Evolutionary conservation across 2,329 filamentous ascomycete species (phyloP).

Genomic region (Sporothrix sp.): DNA sequence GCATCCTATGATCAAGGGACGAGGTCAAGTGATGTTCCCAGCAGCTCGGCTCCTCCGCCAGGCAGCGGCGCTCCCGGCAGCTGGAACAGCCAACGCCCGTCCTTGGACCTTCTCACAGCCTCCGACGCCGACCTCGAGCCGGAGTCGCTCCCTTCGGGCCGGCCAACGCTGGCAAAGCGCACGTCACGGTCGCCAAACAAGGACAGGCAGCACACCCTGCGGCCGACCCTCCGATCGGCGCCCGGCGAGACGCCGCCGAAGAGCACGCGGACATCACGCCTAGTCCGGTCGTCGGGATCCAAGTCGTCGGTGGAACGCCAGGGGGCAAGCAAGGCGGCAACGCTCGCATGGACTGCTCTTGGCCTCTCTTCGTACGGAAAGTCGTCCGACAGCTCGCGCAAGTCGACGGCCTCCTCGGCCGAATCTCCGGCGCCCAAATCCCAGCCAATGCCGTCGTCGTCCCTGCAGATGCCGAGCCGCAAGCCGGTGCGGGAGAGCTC

Average conservation of each 20-base stretch:
- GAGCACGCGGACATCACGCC: conserved; percentile 30
- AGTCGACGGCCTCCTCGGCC: not conserved
- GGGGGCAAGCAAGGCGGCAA: conserved; percentile 53
- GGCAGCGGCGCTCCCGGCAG: not conserved
- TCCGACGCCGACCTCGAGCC: not conserved
- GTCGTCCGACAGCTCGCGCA: conserved; percentile 10
- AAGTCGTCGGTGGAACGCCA: conserved; percentile 37
- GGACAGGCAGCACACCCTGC: conserved; percentile 48
- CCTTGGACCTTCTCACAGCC: not conserved
- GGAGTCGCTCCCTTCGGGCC: not conserved
- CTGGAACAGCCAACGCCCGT: not conserved
- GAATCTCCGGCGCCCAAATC: not conserved
- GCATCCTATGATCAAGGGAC: conserved; percentile 38
- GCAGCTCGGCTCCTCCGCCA: not conserved
- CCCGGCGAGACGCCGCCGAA: conserved; percentile 34
- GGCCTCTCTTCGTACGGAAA: conserved; percentile 22
- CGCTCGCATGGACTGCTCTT: conserved; percentile 49
- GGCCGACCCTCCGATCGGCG: conserved; percentile 48
- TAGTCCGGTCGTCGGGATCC: conserved; percentile 27
- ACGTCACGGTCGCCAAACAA: conserved; percentile 42
- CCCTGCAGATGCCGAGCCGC: not conserved
- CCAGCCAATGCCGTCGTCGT: not conserved
- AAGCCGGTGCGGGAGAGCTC: conserved; percentile 18
- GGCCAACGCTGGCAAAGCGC: conserved; percentile 8
- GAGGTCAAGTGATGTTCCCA: conserved; percentile 27